Evolutionary conservation across 164 flowering plant species (phyloP).

Genomic region (Magnolia sinica): DNA sequence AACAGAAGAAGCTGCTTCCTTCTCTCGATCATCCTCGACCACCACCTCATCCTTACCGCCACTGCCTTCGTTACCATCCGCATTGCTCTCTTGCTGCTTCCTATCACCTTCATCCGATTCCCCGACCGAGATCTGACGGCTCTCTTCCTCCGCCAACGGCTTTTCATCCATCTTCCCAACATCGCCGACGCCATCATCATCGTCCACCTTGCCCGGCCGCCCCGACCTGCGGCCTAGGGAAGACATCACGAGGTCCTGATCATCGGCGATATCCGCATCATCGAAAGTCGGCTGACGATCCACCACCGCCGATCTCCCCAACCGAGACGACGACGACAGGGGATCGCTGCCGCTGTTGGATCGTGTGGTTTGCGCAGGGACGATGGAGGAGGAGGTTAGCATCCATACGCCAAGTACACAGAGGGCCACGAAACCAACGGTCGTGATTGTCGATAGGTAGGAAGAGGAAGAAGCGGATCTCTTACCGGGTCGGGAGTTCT

Average conservation of each 20-base stretch:
- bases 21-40: neutral
- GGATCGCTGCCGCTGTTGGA: neutral
- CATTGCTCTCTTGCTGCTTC: neutral
- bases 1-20: conserved; percentile 25
- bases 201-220: neutral
- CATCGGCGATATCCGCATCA: neutral
- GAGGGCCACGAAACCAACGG: conserved; percentile 46
- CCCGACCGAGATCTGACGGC: neutral
- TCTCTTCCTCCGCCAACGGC: neutral
- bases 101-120: neutral
- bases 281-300: conserved; percentile 7
- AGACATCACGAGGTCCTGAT: neutral
- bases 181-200: neutral
- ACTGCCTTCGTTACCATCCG: neutral
- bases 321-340: neutral
- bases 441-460: conserved; percentile 52
- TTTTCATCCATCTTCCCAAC: conserved; percentile 1
- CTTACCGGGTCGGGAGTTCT: conserved; percentile 38
- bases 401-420: conserved; percentile 70
- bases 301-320: neutral
- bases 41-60: neutral
- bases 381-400: conserved; percentile 51
- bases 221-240: neutral
- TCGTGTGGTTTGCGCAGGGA: conserved; percentile 18
- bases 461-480: conserved; percentile 48